These are phyloP conservation scores for Penicillium ucsense DNA, from an alignment of 495 filamentous ascomycete genomes.

Conservation along the genomic window DNA sequence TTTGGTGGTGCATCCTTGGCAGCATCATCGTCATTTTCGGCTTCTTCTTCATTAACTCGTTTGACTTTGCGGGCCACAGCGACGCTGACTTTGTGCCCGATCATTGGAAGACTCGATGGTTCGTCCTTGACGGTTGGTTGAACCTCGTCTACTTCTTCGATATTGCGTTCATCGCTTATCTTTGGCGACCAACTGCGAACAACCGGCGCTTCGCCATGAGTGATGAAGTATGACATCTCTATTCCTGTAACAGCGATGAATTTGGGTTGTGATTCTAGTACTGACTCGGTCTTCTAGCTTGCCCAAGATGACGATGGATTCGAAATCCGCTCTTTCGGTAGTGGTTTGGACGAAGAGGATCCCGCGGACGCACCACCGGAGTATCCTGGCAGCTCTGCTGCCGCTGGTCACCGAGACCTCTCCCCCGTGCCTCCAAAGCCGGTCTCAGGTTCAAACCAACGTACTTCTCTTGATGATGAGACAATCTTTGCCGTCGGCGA, in stretches of 20 bases:
- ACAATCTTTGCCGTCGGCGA: slow-evolving; percentile 92
- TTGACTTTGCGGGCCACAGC: slow-evolving; percentile 74
- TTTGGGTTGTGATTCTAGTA: neutral
- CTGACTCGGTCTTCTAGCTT: slow-evolving; percentile 44
- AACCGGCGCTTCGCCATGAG: slow-evolving; percentile 98
- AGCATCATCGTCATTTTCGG: slow-evolving; percentile 92
- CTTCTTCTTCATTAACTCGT: slow-evolving; percentile 94
- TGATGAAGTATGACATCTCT: slow-evolving; percentile 58
- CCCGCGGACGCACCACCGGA: slow-evolving; percentile 33
- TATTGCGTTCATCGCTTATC: slow-evolving; percentile 84
- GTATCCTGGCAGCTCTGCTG: slow-evolving; percentile 18
- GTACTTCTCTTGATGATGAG: slow-evolving; percentile 79
- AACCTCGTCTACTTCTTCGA: slow-evolving; percentile 94
- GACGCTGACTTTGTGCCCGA: slow-evolving; percentile 85
- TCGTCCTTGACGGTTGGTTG: slow-evolving; percentile 94
- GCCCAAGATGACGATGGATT: slow-evolving; percentile 98
- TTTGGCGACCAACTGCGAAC: slow-evolving; percentile 95
- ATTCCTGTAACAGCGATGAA: neutral
- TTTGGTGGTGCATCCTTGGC: slow-evolving; percentile 94
- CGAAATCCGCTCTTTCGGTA: slow-evolving; percentile 88
- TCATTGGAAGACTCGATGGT: slow-evolving; percentile 96
- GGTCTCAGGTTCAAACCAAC: slow-evolving; percentile 32
- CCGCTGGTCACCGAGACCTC: slow-evolving; percentile 27
- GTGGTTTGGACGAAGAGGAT: slow-evolving; percentile 64
- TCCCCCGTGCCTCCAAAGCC: slow-evolving; percentile 46